A percentile compares a stretch with the other conserved stretches of the same genome.
Evolutionary conservation across 108 stramenopile species (phyloP).

Genomic region (Hondaea fermentalgiana): DNA sequence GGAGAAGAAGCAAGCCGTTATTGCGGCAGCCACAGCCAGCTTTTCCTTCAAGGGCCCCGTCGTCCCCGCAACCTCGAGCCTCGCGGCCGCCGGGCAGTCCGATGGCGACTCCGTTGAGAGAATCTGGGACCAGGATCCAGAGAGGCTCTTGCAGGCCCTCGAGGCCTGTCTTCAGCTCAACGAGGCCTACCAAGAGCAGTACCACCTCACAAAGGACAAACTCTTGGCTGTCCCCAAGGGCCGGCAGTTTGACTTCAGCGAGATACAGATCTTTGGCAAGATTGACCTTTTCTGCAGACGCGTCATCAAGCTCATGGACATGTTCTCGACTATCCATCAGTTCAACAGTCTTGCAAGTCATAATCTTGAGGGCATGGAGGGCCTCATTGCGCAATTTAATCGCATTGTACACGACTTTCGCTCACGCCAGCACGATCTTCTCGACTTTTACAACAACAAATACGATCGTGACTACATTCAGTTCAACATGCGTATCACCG

Average conservation of each 20-base stretch:
- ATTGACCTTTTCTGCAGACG: slow-evolving; percentile 56
- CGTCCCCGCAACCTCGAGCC: too few species aligned
- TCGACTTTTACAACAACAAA: slow-evolving; percentile 50
- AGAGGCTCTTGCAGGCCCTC: not conserved
- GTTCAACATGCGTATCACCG: slow-evolving; percentile 54
- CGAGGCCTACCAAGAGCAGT: slow-evolving; percentile 55
- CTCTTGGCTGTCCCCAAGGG: slow-evolving; percentile 46
- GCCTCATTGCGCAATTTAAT: slow-evolving; percentile 34
- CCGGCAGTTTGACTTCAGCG: slow-evolving; percentile 50
- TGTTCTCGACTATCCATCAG: slow-evolving; percentile 54
- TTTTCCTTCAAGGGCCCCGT: too few species aligned
- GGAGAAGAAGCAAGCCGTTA: too few species aligned
- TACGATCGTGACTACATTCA: slow-evolving; percentile 60
- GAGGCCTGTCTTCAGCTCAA: slow-evolving; percentile 36
- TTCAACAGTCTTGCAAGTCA: slow-evolving; percentile 36
- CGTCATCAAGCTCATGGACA: slow-evolving; percentile 52
- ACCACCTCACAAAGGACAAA: slow-evolving; percentile 46
- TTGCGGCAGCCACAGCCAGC: too few species aligned
- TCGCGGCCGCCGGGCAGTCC: not conserved
- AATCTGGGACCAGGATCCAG: not conserved
- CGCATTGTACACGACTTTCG: slow-evolving; percentile 36
- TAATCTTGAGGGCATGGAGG: slow-evolving; percentile 42
- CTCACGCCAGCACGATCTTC: slow-evolving; percentile 45
- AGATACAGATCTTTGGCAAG: slow-evolving; percentile 53
- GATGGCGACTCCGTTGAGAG: not conserved